Base-by-base conservation (phyloP, 2,329 filamentous ascomycete genomes). In the Aspergillus sp. region DNA sequence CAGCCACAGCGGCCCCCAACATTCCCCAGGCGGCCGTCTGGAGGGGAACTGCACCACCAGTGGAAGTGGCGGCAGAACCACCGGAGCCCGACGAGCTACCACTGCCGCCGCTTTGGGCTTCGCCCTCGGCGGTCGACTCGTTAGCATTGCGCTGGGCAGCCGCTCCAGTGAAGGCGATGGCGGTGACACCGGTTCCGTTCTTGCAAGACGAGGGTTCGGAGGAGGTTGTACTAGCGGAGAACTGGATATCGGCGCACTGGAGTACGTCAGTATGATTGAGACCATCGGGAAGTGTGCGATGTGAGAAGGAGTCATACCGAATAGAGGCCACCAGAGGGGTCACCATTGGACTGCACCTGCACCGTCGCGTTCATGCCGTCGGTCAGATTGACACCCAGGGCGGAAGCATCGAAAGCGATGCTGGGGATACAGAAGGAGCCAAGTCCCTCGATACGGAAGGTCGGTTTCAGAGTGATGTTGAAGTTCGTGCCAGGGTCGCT, bases 191-290 rank as follows among this genome's bases (percentile, higher is more conserved):
- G 9, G 78, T 83, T 58, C 77, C 78, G 59, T 83, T 88, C 58
- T 71, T 74, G 78, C 87, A 90, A 52, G 78, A 71, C 38, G 73
- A 71, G 19, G 67, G 62, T 20, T 67, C 73, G 21, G 73, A 65
- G 7, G 73, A 67, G 16, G 78, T 74, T 4, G 81, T 76, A 10
- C 74, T 73, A 47, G 75, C 73, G 29, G 78, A 80, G 73, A 92
- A 86, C 21, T 82, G 85, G 59, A 91, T 82, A 62, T 92, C 88
- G 64, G 88, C 86, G 70, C 88, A 92, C 84, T 87, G 34, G 10
- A 23, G 14, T 29, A 16, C 14, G 5, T 47, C 13, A 13, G 34
- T 46, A 21, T 23, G 4, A 17, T 36, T 7, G 6, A 19, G 9
- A 29, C 25, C 25, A 29, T 29, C 25, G 25, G 2, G 9, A 29